A percentile compares a stretch with the other conserved stretches of the same genome.
phyloP scores from a whole-genome alignment of 2,329 filamentous ascomycete species.

The Fusarium sp. region DNA sequence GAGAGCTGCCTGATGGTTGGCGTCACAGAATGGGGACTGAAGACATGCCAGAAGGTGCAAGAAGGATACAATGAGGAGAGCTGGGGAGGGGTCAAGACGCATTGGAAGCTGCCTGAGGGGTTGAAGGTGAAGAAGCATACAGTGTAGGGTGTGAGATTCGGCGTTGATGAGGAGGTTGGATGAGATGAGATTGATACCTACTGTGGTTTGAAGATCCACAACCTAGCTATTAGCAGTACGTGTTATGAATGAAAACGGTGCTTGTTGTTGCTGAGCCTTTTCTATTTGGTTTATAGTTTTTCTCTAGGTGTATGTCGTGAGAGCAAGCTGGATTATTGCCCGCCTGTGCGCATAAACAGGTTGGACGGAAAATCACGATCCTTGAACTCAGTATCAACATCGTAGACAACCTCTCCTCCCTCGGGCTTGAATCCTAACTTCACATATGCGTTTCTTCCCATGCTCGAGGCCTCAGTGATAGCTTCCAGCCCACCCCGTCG shows the following conservation, averaged over 20 bases:
- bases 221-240: background rate
- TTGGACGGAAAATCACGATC: slow-evolving; percentile 58
- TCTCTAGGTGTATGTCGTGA: background rate
- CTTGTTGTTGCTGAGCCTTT: background rate
- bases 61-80: slow-evolving; percentile 85
- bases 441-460: slow-evolving; percentile 65
- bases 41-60: slow-evolving; percentile 72
- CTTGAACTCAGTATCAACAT: slow-evolving; percentile 61
- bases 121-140: slow-evolving; percentile 48
- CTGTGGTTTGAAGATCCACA: background rate
- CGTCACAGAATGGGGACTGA: slow-evolving; percentile 79
- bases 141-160: slow-evolving; percentile 21
- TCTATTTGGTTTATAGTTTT: background rate
- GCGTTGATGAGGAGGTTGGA: background rate
- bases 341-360: slow-evolving; percentile 62
- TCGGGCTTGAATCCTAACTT: slow-evolving; percentile 62
- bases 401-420: slow-evolving; percentile 59
- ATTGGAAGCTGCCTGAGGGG: slow-evolving; percentile 68
- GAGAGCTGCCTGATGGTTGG: slow-evolving; percentile 80
- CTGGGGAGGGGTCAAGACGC: slow-evolving; percentile 79
- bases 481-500: slow-evolving; percentile 59
- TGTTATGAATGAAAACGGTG: background rate
- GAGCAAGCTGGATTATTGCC: slow-evolving; percentile 4
- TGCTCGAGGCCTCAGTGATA: slow-evolving; percentile 63
- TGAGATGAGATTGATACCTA: background rate